Conservation (phyloP, 257 asterid genomes). For the Solanum lycopersicoides region DNA sequence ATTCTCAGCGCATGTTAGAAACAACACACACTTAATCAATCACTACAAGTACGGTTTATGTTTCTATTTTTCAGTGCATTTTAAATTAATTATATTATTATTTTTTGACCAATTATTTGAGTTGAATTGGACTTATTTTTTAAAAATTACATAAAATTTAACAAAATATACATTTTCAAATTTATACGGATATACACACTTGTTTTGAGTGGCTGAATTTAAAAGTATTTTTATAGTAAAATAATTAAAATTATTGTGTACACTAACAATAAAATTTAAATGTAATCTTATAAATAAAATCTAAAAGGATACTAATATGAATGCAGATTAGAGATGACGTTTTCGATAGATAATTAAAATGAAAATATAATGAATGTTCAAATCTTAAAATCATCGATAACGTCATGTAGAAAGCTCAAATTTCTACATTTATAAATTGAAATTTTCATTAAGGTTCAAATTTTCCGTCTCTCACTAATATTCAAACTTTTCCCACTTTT, state of each 20-base stretch:
- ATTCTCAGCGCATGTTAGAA: constrained; percentile 14
- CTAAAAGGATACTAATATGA: not conserved
- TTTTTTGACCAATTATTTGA: not conserved
- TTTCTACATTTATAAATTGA: not conserved
- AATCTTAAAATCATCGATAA: not conserved
- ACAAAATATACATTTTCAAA: not conserved
- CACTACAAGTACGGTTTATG: not conserved
- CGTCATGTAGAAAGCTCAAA: not conserved
- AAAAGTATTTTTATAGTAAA: not conserved
- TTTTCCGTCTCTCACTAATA: not conserved
- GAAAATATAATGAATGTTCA: not conserved
- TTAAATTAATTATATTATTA: not conserved
- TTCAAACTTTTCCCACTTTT: not conserved
- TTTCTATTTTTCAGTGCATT: not conserved
- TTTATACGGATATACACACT: not conserved
- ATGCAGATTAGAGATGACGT: not conserved
- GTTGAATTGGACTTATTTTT: not conserved
- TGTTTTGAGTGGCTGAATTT: not conserved
- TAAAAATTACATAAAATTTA: not conserved
- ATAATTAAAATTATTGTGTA: not conserved
- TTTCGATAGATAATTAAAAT: fast-evolving
- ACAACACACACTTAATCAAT: not conserved
- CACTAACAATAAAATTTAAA: not conserved
- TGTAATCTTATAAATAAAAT: not conserved
- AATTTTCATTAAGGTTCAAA: not conserved